A percentile compares a stretch with the other conserved stretches of the same genome.
Conservation (phyloP, 306 rosid species). For the Glycine soja region DNA sequence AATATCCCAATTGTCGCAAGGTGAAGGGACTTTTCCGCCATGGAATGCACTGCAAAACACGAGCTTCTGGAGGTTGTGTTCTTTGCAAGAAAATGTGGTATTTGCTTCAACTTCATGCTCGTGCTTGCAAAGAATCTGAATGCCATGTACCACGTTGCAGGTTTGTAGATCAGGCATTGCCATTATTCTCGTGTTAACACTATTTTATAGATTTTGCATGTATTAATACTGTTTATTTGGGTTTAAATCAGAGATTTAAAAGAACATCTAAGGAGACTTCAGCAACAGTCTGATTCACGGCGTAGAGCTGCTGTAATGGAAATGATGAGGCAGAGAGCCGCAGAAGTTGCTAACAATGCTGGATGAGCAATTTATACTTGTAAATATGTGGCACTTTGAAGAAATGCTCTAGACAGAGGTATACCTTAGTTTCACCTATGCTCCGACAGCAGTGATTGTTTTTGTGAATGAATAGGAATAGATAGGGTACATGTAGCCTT, state of each 20-base stretch:
- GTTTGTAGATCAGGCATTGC: conserved; percentile 48
- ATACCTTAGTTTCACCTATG: conserved; percentile 48
- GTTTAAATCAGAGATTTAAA: conserved; percentile 80
- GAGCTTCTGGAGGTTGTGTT: conserved; percentile 96
- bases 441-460: conserved; percentile 43
- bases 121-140: conserved; percentile 95
- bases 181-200: background rate
- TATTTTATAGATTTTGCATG: background rate
- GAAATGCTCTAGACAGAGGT: conserved; percentile 43
- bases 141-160: conserved; percentile 99
- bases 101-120: conserved; percentile 98
- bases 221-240: conserved; percentile 29
- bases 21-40: conserved; percentile 98
- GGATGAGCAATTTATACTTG: conserved; percentile 61
- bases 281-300: conserved; percentile 96
- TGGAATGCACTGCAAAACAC: conserved; percentile 92
- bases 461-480: conserved; percentile 53
- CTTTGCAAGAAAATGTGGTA: conserved; percentile 99
- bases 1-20: conserved; percentile 93
- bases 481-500: conserved; percentile 48
- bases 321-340: conserved; percentile 99
- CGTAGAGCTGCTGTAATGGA: conserved; percentile 99
- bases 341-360: conserved; percentile 83
- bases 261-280: conserved; percentile 93
- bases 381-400: conserved; percentile 49